Percentiles rank a stretch among this genome's conserved stretches.
phyloP scores from a whole-genome alignment of 108 stramenopile species.

The Cyclotella atomus region DNA sequence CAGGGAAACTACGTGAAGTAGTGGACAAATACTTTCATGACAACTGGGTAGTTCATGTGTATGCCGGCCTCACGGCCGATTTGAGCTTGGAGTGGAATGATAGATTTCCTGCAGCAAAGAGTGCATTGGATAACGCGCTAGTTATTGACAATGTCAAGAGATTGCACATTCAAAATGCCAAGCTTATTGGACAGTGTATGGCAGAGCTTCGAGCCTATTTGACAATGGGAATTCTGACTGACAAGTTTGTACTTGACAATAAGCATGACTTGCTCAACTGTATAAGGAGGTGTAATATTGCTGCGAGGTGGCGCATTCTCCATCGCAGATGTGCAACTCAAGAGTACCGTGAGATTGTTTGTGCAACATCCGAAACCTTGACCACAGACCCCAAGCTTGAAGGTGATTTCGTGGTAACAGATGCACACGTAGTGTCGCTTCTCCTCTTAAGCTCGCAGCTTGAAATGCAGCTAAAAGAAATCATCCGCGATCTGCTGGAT shows the following conservation, averaged over 20 bases:
- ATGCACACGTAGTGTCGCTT: slow-evolving; percentile 56
- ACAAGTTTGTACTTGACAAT: slow-evolving; percentile 60
- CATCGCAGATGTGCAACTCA: slow-evolving; percentile 52
- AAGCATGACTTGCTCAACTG: slow-evolving; percentile 47
- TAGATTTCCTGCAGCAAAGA: slow-evolving; percentile 50
- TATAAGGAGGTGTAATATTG: slow-evolving; percentile 57
- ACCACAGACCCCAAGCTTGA: slow-evolving; percentile 44
- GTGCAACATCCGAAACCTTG: slow-evolving; percentile 8
- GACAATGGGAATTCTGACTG: slow-evolving; percentile 51
- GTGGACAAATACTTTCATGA: slow-evolving; percentile 70
- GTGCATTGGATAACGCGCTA: slow-evolving; percentile 56
- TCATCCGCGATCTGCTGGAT: slow-evolving; percentile 46
- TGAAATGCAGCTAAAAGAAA: slow-evolving; percentile 58
- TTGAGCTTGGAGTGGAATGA: slow-evolving; percentile 59
- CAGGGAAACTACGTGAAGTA: slow-evolving; percentile 57
- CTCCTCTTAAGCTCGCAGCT: slow-evolving; percentile 63
- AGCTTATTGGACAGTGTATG: slow-evolving; percentile 42
- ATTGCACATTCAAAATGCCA: slow-evolving; percentile 45
- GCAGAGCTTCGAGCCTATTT: slow-evolving; percentile 42
- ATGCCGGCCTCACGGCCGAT: slow-evolving; percentile 66
- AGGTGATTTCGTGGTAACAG: slow-evolving; percentile 29
- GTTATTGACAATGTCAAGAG: slow-evolving; percentile 25
- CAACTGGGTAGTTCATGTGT: slow-evolving; percentile 62
- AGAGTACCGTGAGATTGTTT: slow-evolving; percentile 30
- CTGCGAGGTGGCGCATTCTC: slow-evolving; percentile 70